These are phyloP conservation scores for Ustilaginoidea virens DNA, from an alignment of 2,329 filamentous ascomycete genomes.

Conservation along the genomic window DNA sequence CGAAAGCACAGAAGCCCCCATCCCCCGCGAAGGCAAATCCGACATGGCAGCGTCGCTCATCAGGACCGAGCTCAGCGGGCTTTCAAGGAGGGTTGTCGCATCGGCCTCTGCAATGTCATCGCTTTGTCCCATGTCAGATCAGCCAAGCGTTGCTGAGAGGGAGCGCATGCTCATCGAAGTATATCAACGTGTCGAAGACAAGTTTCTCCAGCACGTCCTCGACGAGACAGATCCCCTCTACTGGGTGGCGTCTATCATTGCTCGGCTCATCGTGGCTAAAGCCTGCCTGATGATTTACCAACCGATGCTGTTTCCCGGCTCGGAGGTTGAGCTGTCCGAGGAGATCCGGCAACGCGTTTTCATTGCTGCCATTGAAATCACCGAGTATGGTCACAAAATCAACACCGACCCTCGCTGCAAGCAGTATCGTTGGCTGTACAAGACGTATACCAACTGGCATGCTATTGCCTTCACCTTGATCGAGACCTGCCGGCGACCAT, in stretches of 20 bases:
- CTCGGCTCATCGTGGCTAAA: slow-evolving; percentile 60
- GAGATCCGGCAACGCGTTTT: slow-evolving; percentile 56
- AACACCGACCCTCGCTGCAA: slow-evolving; percentile 38
- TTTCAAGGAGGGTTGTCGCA: slow-evolving; percentile 20
- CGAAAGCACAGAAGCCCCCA: slow-evolving; percentile 29
- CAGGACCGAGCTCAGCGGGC: slow-evolving; percentile 33
- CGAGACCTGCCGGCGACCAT: slow-evolving; percentile 29
- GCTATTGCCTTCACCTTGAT: slow-evolving; percentile 33
- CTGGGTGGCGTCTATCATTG: slow-evolving; percentile 54
- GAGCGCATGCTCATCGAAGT: slow-evolving; percentile 34
- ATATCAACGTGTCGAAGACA: slow-evolving; percentile 36
- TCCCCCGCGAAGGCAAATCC: slow-evolving; percentile 32
- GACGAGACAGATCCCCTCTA: slow-evolving; percentile 37
- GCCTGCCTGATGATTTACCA: slow-evolving; percentile 67
- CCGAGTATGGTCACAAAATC: slow-evolving; percentile 52
- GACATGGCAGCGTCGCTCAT: slow-evolving; percentile 34
- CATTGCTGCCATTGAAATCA: slow-evolving; percentile 55
- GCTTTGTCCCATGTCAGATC: slow-evolving; percentile 13
- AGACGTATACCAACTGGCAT: slow-evolving; percentile 36
- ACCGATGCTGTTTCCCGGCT: slow-evolving; percentile 47
- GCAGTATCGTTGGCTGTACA: slow-evolving; percentile 33
- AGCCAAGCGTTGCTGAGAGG: slow-evolving; percentile 17
- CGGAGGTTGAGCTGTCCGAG: slow-evolving; percentile 38
- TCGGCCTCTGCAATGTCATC: slow-evolving; percentile 18
- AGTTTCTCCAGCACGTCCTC: slow-evolving; percentile 36